Percentiles rank a stretch among this genome's conserved stretches.
phyloP scores from a whole-genome alignment of 257 asterid genomes.

The Ilex asprella region DNA sequence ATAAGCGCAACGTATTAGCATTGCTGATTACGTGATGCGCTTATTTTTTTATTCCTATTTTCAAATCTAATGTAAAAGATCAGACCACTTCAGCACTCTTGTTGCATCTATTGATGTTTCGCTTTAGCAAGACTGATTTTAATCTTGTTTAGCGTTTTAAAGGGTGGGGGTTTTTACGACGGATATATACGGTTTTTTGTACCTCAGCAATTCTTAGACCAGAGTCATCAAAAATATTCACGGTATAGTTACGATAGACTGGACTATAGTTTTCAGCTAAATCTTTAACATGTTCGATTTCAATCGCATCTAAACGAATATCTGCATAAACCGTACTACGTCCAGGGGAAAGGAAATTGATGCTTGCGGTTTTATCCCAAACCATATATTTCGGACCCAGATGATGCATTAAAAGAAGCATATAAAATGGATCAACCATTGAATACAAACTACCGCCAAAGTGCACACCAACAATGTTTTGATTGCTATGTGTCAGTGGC shows the following conservation, averaged over 20 bases:
- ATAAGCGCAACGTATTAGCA: no score
- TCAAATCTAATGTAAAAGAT: no score
- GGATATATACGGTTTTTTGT: background rate
- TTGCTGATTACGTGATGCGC: no score
- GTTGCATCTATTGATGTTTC: no score
- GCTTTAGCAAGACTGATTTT: no score
- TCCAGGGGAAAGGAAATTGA: background rate
- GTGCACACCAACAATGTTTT: background rate
- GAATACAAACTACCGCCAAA: background rate
- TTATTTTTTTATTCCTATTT: no score
- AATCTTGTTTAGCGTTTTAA: no score
- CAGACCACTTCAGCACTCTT: no score
- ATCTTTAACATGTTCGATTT: no score
- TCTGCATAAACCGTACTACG: background rate
- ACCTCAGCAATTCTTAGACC: background rate
- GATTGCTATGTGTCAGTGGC: background rate
- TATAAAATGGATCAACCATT: background rate
- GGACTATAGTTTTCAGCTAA: background rate
- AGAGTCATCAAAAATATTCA: background rate
- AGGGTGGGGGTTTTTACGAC: background rate
- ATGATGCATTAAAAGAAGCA: background rate
- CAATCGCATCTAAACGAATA: background rate
- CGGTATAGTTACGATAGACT: background rate
- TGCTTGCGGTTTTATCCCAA: background rate
- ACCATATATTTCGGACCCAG: background rate